Evolutionary conservation across 139 green algal species (phyloP).

Genomic region (Auxenochlorella protothecoides): DNA sequence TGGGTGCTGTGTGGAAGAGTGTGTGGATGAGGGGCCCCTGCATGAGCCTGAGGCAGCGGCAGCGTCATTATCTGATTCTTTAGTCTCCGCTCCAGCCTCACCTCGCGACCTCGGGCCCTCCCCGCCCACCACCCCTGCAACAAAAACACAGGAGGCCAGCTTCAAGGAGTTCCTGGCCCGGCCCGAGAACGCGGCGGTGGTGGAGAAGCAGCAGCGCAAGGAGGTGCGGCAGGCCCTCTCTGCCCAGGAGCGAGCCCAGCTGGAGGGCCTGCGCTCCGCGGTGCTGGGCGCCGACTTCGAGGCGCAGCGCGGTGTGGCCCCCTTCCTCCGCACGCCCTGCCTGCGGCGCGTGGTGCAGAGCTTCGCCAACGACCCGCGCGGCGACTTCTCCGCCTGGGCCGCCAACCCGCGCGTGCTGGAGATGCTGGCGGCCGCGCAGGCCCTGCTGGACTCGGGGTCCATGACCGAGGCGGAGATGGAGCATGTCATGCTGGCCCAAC

Average conservation of each 20-base stretch:
- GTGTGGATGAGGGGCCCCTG: too few relatives aligned
- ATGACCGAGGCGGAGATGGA: conserved; percentile 49
- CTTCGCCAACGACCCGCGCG: conserved; percentile 45
- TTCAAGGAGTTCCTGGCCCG: conserved; percentile 49
- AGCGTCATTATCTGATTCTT: neutral
- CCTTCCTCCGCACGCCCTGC: conserved; percentile 33
- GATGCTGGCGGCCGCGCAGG: conserved; percentile 45
- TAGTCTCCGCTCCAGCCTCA: conserved; percentile 3
- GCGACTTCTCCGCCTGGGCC: conserved; percentile 53
- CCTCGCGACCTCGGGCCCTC: neutral
- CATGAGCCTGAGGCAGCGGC: too few relatives aligned
- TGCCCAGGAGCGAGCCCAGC: conserved; percentile 27
- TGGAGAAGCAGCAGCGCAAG: conserved; percentile 47
- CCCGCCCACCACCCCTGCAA: neutral
- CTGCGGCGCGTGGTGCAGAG: conserved; percentile 46
- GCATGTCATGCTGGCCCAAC: conserved; percentile 23
- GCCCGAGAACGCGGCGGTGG: conserved; percentile 42
- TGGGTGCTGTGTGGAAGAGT: too few relatives aligned
- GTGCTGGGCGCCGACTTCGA: conserved; percentile 39
- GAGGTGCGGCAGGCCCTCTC: conserved; percentile 33
- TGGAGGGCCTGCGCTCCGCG: conserved; percentile 25
- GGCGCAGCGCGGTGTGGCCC: conserved; percentile 36
- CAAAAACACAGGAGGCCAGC: conserved; percentile 25
- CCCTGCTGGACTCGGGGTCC: conserved; percentile 42
- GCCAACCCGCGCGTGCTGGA: conserved; percentile 39